These are phyloP conservation scores for Aspergillus sergii DNA, from an alignment of 2,329 filamentous ascomycete species.

Conservation along the genomic window DNA sequence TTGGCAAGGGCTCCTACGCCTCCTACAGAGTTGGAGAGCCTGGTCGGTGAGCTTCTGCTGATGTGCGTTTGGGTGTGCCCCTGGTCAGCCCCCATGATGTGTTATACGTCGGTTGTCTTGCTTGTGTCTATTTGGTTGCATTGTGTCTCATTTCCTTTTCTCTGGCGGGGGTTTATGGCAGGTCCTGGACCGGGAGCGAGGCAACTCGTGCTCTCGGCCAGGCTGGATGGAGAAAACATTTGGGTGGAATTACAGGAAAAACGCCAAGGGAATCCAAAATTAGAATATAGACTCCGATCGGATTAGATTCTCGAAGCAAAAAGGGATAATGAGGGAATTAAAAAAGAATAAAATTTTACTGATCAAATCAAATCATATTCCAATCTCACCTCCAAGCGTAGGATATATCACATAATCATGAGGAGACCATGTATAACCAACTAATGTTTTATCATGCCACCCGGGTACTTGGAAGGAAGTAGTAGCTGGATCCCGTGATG, in stretches of 20 bases:
- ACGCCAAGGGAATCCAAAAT: conserved; percentile 16
- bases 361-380: background rate
- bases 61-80: conserved; percentile 9
- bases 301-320: conserved; percentile 11
- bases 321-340: conserved; percentile 14
- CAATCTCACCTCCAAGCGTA: too few relatives aligned
- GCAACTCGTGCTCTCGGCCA: background rate
- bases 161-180: conserved; percentile 1
- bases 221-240: conserved; percentile 6
- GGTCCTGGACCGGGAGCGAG: conserved; percentile 8
- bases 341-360: background rate
- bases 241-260: conserved; percentile 5
- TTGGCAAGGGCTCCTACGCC: background rate
- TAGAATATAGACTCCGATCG: conserved; percentile 25
- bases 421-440: too few relatives aligned
- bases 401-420: too few relatives aligned
- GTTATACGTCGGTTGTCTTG: conserved; percentile 22
- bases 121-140: conserved; percentile 15
- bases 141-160: conserved; percentile 15
- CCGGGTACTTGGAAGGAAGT: background rate
- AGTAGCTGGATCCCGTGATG: background rate
- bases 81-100: conserved; percentile 18
- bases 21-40: background rate
- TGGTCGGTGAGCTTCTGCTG: background rate
- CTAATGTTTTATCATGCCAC: background rate